Conservation (phyloP, 441 rosid species). For the Aleurites moluccanus region DNA sequence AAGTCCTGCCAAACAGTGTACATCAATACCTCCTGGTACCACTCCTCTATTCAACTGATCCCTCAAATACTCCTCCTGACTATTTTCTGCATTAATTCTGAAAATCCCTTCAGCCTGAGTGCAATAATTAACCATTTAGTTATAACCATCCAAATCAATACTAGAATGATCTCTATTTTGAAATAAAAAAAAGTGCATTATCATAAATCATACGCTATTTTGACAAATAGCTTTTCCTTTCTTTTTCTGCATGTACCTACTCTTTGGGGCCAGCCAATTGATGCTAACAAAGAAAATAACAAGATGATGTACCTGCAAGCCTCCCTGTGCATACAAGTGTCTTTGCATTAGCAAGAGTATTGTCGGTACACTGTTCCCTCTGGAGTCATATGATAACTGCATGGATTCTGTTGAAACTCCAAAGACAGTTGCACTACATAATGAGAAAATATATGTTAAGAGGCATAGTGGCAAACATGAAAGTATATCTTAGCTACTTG, state of each 20-base stretch:
- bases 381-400: constrained; percentile 82
- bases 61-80: constrained; percentile 80
- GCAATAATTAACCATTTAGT: constrained; percentile 11
- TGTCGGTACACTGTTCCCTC: constrained; percentile 81
- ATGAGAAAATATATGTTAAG: constrained; percentile 21
- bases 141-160: neutral
- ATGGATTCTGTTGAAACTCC: constrained; percentile 93
- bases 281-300: neutral
- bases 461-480: constrained; percentile 6
- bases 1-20: constrained; percentile 89
- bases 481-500: neutral
- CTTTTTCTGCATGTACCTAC: neutral
- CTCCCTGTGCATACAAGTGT: constrained; percentile 68
- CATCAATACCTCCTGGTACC: constrained; percentile 66
- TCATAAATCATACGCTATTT: neutral
- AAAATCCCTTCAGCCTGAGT: constrained; percentile 86
- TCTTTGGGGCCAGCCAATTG: constrained; percentile 1
- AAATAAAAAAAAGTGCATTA: neutral
- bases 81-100: constrained; percentile 77
- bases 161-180: too few relatives aligned
- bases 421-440: constrained; percentile 69
- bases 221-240: neutral
- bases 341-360: constrained; percentile 82
- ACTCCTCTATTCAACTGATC: constrained; percentile 75
- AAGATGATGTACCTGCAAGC: constrained; percentile 64